Evolutionary conservation across 2,329 filamentous ascomycete species (phyloP), one percentile per base, ranked within the genome.

Genomic region (Aspergillus alliaceus): DNA sequence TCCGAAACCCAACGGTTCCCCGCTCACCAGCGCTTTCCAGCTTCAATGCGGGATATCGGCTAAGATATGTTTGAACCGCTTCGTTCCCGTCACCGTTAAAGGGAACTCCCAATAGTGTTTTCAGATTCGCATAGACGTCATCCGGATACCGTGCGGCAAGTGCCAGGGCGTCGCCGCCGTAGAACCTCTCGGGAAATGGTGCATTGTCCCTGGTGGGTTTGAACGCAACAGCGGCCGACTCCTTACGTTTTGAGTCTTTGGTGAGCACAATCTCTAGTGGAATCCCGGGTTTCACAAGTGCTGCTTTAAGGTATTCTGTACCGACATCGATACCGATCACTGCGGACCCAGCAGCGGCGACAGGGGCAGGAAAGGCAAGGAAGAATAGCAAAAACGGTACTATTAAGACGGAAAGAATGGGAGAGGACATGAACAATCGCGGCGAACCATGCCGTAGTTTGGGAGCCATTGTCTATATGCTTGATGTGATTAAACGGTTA

Each of bases 201-300:
- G 85, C 87, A 64, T 81, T 80, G 68, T 85, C 81, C 66, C 84
- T 84, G n/a, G 86, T 82, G 35, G 93, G 91, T 78, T 99, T 98
- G 80, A 99, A 98, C 42, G 91, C 90, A 65, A 99, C 87, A 40
- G 92, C 93, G 2, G 93, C 91, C 24, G 85, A 85, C 75, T 99
- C 95, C 81, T 99, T 99, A 71, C 95, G 89, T 75, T 96, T 90
- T 29, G 95, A 97, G 78, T 99, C 95, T 75, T 98, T 99, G 29
- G 93, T 97, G 56, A 97, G 84, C 74, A 99, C 93, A 64, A 99
- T 98, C 66, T 99, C 95, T 72, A 99, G 90, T 11, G 95, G 95
- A 52, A 96, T 93, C 59, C 95, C 95, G 2, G 95, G 95, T 79
- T 98, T 98, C 60, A 99, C 93, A 40, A 99, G 85, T 14, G 90